Base-by-base conservation (phyloP, 2,329 filamentous ascomycete genomes). In the Venturiaceae sp. region DNA sequence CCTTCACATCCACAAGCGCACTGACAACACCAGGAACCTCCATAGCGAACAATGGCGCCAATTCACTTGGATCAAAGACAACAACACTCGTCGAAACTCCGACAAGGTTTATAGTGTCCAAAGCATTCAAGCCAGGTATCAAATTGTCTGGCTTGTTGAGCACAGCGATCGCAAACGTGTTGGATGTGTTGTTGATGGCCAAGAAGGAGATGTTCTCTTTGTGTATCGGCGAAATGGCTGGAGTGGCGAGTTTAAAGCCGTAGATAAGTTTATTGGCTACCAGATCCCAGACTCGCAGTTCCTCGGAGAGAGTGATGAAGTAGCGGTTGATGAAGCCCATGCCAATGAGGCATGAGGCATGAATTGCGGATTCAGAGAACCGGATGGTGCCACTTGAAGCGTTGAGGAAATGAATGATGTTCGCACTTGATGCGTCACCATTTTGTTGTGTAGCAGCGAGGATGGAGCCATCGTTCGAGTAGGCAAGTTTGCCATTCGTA, bases 391-490 rank as follows among this genome's bases (percentile, higher is more conserved):
- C 89, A 9, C 81, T 83, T 23, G 81, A 77, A 1, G 87, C 79
- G 69, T 96, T 87, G 63, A 97, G 82, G 57, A 96, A 78, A 65
- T 94, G 84, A 11, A 95, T 78, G 16, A 85, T 76, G 5, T 85
- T 84, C 33, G n/a, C 28, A 16, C n/a, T 37, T 32, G 39, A 68
- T 32, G 75, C 74, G 33, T 79, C 64, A 16, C 61, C 58, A 4
- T 66, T 67, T 33, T 71, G 69, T 59, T 74, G 62, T 55, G 74
- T 76, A 53, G 85, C 84, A 55, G 90, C 90, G n/a, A 95, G 75
- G 1, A 88, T 83, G 13, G 90, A 95, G 1, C 89, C 90, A 68
- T 96, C 91, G 62, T 89, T 83, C 0, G 91, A 95, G 68, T 89
- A 96, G 26, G 85, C 78, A 41, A 96, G 71, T 47, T 82, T 83